phyloP scores from a whole-genome alignment of 2,329 filamentous ascomycete genomes.

The Sporothrix luriei region DNA sequence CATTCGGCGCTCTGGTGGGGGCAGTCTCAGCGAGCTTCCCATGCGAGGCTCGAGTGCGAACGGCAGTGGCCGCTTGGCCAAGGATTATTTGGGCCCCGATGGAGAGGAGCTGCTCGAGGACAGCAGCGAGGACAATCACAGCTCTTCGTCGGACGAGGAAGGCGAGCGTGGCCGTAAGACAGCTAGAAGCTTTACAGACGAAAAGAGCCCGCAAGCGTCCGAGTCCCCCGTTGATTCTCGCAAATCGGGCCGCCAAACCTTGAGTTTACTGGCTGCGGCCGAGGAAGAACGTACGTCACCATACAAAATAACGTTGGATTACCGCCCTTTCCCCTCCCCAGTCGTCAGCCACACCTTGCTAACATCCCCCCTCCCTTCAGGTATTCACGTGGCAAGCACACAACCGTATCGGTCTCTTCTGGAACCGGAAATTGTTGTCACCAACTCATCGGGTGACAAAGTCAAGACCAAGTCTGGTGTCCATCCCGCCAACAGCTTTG shows the following conservation, averaged over 20 bases:
- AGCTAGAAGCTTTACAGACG: slow-evolving; percentile 51
- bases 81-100: slow-evolving; percentile 67
- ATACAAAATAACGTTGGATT: neutral
- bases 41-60: slow-evolving; percentile 51
- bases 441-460: slow-evolving; percentile 64
- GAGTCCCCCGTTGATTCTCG: slow-evolving; percentile 38
- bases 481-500: slow-evolving; percentile 84
- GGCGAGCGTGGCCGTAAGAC: slow-evolving; percentile 62
- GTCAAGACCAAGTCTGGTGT: slow-evolving; percentile 62
- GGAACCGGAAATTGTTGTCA: slow-evolving; percentile 68
- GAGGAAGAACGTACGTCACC: slow-evolving; percentile 73
- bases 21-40: slow-evolving; percentile 63
- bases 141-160: slow-evolving; percentile 66
- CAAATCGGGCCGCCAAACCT: slow-evolving; percentile 49
- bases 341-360: neutral
- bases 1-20: slow-evolving; percentile 60
- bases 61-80: slow-evolving; percentile 60
- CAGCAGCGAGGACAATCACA: slow-evolving; percentile 65
- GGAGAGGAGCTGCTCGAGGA: slow-evolving; percentile 66
- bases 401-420: slow-evolving; percentile 64
- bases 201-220: slow-evolving; percentile 43
- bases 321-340: no score
- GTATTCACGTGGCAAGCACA: slow-evolving; percentile 56
- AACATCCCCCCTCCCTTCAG: slow-evolving; percentile 40
- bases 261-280: slow-evolving; percentile 70